Conservation (phyloP, 139 green algal species). For the Auxenochlorella pyrenoidosa region DNA sequence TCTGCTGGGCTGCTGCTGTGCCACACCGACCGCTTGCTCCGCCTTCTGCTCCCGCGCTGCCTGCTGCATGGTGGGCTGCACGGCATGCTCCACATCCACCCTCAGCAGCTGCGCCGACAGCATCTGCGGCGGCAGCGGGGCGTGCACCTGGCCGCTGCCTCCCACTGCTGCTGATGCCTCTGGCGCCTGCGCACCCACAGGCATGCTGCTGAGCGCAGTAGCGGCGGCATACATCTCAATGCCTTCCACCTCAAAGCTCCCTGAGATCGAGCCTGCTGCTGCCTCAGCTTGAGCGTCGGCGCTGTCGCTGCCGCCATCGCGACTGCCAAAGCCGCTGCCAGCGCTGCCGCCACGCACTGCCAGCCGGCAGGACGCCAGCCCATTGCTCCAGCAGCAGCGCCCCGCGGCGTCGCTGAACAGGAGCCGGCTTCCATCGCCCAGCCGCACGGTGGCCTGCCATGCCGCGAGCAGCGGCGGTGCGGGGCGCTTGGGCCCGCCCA, state of each 20-base stretch:
- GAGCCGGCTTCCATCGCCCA: slow-evolving; percentile 46
- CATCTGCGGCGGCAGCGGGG: slow-evolving; percentile 10
- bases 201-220: background rate
- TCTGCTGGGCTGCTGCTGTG: background rate
- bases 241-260: slow-evolving; percentile 17
- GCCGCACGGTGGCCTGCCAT: slow-evolving; percentile 18
- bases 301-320: background rate
- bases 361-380: slow-evolving; percentile 32
- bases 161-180: background rate
- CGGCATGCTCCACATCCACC: slow-evolving; percentile 12
- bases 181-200: background rate
- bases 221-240: slow-evolving; percentile 40
- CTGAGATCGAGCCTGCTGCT: background rate
- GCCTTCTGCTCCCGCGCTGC: background rate
- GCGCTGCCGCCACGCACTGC: background rate
- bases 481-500: background rate
- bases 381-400: slow-evolving; percentile 31
- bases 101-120: slow-evolving; percentile 17
- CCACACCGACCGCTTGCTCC: background rate
- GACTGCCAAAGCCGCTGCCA: background rate
- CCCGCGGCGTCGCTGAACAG: slow-evolving; percentile 34
- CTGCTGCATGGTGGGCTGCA: background rate
- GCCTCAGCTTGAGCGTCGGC: too few relatives aligned
- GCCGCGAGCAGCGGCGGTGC: slow-evolving; percentile 5
- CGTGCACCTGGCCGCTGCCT: background rate